Conservation (phyloP, 495 filamentous ascomycete genomes). For the Aspergillus affinis region DNA sequence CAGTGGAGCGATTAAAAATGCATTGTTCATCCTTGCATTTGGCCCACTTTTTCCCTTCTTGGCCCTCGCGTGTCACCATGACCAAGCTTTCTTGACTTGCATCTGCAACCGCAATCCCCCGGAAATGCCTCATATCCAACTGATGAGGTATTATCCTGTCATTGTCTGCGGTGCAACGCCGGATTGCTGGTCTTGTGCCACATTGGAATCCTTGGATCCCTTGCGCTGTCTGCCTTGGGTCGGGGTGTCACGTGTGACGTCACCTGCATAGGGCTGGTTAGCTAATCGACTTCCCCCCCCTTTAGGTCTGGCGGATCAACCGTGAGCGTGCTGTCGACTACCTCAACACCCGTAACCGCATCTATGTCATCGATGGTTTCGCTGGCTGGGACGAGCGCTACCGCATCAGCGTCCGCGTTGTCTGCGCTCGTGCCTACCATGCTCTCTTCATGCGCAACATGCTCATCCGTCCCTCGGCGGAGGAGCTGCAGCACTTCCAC, state of each 20-base stretch:
- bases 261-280: constrained; percentile 27
- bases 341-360: constrained; percentile 96
- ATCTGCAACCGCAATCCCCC: neutral
- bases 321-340: constrained; percentile 98
- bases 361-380: constrained; percentile 97
- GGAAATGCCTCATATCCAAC: constrained; percentile 19
- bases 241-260: constrained; percentile 39
- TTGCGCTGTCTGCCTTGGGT: constrained; percentile 9
- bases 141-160: constrained; percentile 25
- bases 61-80: constrained; percentile 27
- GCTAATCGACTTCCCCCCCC: constrained; percentile 12
- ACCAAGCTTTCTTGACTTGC: constrained; percentile 37
- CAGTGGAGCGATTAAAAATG: constrained; percentile 4
- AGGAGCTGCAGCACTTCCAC: constrained; percentile 95
- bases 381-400: constrained; percentile 99
- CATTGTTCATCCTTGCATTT: constrained; percentile 21
- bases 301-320: constrained; percentile 98
- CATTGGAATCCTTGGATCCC: neutral
- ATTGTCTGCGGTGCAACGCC: constrained; percentile 17
- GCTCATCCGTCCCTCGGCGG: constrained; percentile 88
- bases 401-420: constrained; percentile 94
- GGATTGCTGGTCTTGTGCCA: constrained; percentile 3
- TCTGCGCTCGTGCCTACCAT: constrained; percentile 98
- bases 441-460: constrained; percentile 99
- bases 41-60: constrained; percentile 15